Base-by-base conservation (phyloP, 441 rosid genomes). In the Lepidium campestre region DNA sequence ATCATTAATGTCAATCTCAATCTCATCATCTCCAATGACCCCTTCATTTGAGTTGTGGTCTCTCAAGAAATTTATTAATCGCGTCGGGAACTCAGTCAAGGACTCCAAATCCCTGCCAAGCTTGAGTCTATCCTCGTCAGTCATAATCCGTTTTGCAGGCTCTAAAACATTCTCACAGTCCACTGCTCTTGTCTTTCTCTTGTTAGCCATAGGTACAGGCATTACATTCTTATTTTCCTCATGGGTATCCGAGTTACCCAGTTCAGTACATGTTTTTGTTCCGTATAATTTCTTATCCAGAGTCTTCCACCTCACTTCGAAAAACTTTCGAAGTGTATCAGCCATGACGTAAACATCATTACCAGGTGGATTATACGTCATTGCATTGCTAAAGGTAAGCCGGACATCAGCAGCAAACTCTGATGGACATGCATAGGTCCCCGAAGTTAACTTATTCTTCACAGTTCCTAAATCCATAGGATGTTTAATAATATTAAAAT, bases 391-490 rank as follows among this genome's bases (percentile, higher is more conserved):
- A 59, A 93, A 85, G 52, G 96, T 88, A 50, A 90, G 88, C 27
- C 92, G 82, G 13, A 93, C 85, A 67, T 93, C 98, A 35, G 88
- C 85, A 54, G 89, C 87, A 78, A 88, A 88, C 23, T 25, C 87
- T 35, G 70, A 52, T 9, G 89, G 96, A 68, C 79, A 75, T 58
- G 81, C 80, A 77, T 93, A 90, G 25, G 65, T 71, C 27, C 93
- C 88, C 3, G 89, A 79, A 66, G 72, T 49, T 34, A 90, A 45
- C 74, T 80, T 93, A 52, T 64, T 77, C 74, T 90, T 93, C 44
- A 93, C 84, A 12, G 97, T 90, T 29, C 94, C 91, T 62, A 93
- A 82, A 78, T 92, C 97, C 98, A 92, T 88, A 10, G 97, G 97
- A 37, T 85, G 81, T 70, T 86, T 88, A 58, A 92, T 86, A 70